A percentile compares a stretch with the other conserved stretches of the same genome.
phyloP scores from a whole-genome alignment of 1,139 yeast genomes.

The Eremothecium gossypii region DNA sequence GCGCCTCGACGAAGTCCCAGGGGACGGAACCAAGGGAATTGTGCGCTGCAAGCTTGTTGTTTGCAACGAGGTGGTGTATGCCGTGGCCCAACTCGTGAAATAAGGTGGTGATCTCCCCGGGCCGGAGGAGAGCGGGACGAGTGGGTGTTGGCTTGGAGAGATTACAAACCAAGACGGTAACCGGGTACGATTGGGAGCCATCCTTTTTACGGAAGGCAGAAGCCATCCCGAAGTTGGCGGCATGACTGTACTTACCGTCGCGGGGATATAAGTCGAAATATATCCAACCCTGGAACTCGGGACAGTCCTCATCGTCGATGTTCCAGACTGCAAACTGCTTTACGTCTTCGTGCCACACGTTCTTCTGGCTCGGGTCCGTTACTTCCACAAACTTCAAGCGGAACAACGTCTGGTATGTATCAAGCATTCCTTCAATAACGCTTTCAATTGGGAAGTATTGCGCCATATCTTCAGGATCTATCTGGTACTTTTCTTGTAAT shows the following conservation, averaged over 20 bases:
- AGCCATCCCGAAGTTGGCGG: constrained; percentile 67
- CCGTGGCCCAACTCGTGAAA: constrained; percentile 92
- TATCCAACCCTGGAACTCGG: constrained; percentile 68
- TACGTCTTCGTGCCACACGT: constrained; percentile 76
- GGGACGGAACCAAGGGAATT: constrained; percentile 66
- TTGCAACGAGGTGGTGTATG: constrained; percentile 65
- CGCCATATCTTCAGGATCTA: constrained; percentile 60
- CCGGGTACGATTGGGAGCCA: constrained; percentile 51
- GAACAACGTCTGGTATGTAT: constrained; percentile 59
- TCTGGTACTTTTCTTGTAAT: constrained; percentile 58
- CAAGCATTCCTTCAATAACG: constrained; percentile 60
- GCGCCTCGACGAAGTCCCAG: constrained; percentile 84
- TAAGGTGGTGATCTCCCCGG: constrained; percentile 70
- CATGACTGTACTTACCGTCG: constrained; percentile 79
- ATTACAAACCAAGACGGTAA: constrained; percentile 75
- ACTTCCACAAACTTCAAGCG: constrained; percentile 55
- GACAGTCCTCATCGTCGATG: constrained; percentile 37
- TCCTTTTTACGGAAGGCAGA: constrained; percentile 49
- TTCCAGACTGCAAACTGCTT: constrained; percentile 69
- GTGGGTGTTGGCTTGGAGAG: constrained; percentile 65
- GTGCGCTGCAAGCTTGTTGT: constrained; percentile 54
- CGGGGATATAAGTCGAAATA: constrained; percentile 80
- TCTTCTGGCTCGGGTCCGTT: constrained; percentile 31
- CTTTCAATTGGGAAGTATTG: constrained; percentile 71
- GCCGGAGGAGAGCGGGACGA: constrained; percentile 70